Evolutionary conservation across 2,329 filamentous ascomycete genomes (phyloP).

Genomic region (Sporothrix schenckii): DNA sequence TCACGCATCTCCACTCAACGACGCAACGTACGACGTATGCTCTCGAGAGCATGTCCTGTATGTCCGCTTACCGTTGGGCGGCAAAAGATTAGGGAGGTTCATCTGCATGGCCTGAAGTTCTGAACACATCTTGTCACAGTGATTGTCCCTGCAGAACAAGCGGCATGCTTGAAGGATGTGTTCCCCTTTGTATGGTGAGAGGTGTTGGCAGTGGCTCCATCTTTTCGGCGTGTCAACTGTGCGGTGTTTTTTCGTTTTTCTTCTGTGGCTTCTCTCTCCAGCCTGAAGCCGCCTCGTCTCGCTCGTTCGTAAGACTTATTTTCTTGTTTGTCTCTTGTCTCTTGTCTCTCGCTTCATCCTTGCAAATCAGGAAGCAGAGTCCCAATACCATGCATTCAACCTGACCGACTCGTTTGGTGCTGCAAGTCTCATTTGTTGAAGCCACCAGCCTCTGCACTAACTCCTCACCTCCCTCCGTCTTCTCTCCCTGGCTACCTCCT

Average conservation of each 20-base stretch:
- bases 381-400: background rate
- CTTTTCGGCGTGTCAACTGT: constrained; percentile 3
- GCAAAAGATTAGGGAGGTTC: no score
- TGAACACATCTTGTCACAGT: no score
- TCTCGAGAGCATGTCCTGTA: background rate
- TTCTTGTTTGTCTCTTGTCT: background rate
- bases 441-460: background rate
- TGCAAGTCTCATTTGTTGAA: constrained; percentile 14
- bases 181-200: background rate
- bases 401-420: background rate
- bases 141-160: constrained; percentile 13
- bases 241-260: background rate
- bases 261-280: no score
- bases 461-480: background rate
- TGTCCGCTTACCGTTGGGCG: no score
- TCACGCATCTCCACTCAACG: background rate
- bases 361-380: background rate
- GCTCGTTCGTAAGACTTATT: background rate
- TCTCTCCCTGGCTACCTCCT: background rate
- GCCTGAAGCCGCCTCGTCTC: background rate
- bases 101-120: no score
- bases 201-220: background rate
- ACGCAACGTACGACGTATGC: background rate
- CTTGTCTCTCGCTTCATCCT: constrained; percentile 10
- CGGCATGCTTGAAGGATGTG: background rate